Conservation (phyloP, 2,329 filamentous ascomycete genomes). For the Nectriaceae sp. region DNA sequence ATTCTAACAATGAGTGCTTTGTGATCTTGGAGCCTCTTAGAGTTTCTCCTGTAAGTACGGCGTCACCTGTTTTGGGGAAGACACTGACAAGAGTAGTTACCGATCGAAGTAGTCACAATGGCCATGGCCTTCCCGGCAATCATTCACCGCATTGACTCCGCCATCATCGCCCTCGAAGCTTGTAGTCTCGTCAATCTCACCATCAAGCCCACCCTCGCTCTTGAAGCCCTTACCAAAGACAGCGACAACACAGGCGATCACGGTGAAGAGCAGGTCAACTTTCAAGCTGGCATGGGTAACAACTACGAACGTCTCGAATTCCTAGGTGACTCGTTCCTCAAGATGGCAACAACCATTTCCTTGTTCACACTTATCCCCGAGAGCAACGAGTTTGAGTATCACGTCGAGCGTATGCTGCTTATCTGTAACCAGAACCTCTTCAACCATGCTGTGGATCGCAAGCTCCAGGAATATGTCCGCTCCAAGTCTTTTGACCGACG, state of each 20-base stretch:
- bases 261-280: constrained; percentile 65
- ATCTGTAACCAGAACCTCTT: constrained; percentile 92
- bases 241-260: constrained; percentile 82
- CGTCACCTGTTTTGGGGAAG: neutral
- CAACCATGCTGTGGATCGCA: constrained; percentile 68
- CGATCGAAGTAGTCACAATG: constrained; percentile 69
- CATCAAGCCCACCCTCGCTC: constrained; percentile 67
- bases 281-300: constrained; percentile 83
- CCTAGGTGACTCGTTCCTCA: constrained; percentile 89
- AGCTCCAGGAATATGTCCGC: constrained; percentile 74
- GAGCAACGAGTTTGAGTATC: constrained; percentile 82
- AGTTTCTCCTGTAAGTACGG: constrained; percentile 75
- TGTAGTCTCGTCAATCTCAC: constrained; percentile 65
- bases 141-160: constrained; percentile 80
- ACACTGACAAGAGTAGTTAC: constrained; percentile 52
- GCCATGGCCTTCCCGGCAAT: constrained; percentile 79
- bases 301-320: constrained; percentile 97
- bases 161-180: constrained; percentile 77
- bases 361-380: constrained; percentile 76
- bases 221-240: constrained; percentile 93
- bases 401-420: constrained; percentile 87
- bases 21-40: constrained; percentile 76
- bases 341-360: constrained; percentile 91
- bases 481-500: constrained; percentile 80
- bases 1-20: constrained; percentile 53